Base-by-base conservation (phyloP, 768 basidiomycete species). In the Xerocomus spinulosus region DNA sequence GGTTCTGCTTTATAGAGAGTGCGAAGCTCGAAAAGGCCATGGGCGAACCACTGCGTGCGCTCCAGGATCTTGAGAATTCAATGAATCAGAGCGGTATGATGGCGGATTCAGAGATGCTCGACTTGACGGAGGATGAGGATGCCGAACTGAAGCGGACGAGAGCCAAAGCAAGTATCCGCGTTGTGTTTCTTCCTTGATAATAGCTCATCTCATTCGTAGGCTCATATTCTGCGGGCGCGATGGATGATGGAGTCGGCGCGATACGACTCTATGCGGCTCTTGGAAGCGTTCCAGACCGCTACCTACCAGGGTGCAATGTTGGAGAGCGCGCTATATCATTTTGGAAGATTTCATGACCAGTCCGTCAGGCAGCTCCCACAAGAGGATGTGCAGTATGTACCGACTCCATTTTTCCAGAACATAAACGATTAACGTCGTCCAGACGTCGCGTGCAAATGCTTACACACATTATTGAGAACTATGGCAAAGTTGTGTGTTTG, bases 191-290 rank as follows among this genome's bases (percentile, higher is more conserved):
- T 46, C 20, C 29, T 15, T 24, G 55, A 44, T 9, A 3, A 20
- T 21, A 34, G 36, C 6, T 55, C 18, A 32, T 9, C 26, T 2
- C 10, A 17, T 18, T 20, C 28, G 9, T 41, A 92, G 92, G 85
- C 86, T 5, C 79, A 85, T 51, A 75, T 87, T 26, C 73, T 96
- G 10, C 82, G 85, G 30, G 92, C 91, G 13, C 83, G 92, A 13
- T 98, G 94, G 93, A 91, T 92, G 81, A 78, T 83, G 42, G 92
- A 97, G 49, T 85, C 89, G 0, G 90, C 86, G 42, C 76, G 96
- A 18, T 94, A 82, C 56, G 88, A 87, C 10, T 68, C 71, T 17
- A 75, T 77, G 17, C 68, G 75, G 2, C 80, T 96, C 17, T 73
- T 82, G 51, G 76, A 73, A 30, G 74, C 78, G 9, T 85, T 86